Base-by-base conservation (phyloP, 106 monocot species). In the Phalaenopsis equestris region DNA sequence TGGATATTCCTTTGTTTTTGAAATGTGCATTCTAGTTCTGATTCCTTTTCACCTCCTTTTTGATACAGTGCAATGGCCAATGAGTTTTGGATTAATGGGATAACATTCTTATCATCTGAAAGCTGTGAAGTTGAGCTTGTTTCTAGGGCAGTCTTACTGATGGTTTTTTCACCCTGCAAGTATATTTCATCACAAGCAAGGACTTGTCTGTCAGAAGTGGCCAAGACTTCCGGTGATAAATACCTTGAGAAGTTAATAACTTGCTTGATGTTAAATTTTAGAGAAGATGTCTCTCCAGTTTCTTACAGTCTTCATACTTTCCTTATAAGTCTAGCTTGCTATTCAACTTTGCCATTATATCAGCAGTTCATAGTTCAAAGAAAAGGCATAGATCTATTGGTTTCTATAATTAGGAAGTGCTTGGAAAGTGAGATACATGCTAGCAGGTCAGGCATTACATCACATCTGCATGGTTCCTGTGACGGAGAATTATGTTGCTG, bases 151-250 rank as follows among this genome's bases (percentile, higher is more conserved):
- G 81, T 92, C 84, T 42, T 92, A 38, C 41, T 89, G 78, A 89
- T 97, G 97, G 72, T 89, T 39, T 75, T 80, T 41, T 94, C 97
- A 55, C 92, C 94, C 19, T 92, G 87, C 85, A 90, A 86, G 45
- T 89, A 85, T 61, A 90, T 97, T 81, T 42, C 90, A 41, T 83
- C 78, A 65, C 78, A 75, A 30, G 80, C 92, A 78, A 90, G 78
- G 78, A 79, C 70, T 17, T 65, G 42, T 81, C 72, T 94, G 11
- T 84, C 81, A 18, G 83, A 87, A 73, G 46, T 56, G 57, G 55
- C 83, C 23, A 78, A 64, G 73, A 65, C 78, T 86, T 57, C 67
- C 45, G 82, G 78, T n/a, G 74, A 56, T 79, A 81, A 49, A 24
- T 57, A 72, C 78, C 72, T 95, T n/a, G 75, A 77, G 1, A 73